Conservation (phyloP, 2,329 filamentous ascomycete genomes). For the Ceratocystis smalleyi region DNA sequence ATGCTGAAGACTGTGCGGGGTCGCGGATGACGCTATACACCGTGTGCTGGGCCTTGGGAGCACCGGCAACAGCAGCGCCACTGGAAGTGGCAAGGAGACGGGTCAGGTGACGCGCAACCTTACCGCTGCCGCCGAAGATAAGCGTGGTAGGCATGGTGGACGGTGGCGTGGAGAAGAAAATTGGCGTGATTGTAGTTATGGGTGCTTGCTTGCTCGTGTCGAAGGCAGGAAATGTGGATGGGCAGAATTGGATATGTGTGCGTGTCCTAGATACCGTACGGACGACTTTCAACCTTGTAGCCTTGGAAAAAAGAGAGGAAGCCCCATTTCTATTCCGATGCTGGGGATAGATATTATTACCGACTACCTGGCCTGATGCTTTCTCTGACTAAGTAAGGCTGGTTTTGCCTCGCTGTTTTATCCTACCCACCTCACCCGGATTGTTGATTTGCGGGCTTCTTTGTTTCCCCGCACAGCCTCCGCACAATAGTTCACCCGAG, state of each 20-base stretch:
- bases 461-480: not conserved
- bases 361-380: too few relatives aligned
- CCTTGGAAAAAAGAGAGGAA: not conserved
- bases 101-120: constrained; percentile 20
- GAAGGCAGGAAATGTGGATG: too few relatives aligned
- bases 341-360: too few relatives aligned
- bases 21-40: constrained; percentile 23
- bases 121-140: constrained; percentile 22
- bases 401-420: too few relatives aligned
- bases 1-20: constrained; percentile 23
- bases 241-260: not conserved
- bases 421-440: not conserved
- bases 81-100: constrained; percentile 15
- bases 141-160: constrained; percentile 19
- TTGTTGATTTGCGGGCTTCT: not conserved
- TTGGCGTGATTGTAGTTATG: too few relatives aligned
- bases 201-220: too few relatives aligned
- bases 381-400: not conserved
- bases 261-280: not conserved
- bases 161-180: not conserved
- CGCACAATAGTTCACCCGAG: constrained; percentile 2
- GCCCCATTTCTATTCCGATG: not conserved
- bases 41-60: constrained; percentile 17
- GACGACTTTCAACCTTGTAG: too few relatives aligned
- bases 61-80: not conserved